A percentile compares a stretch with the other conserved stretches of the same genome.
phyloP scores from a whole-genome alignment of 2,329 filamentous ascomycete species.

The Calonectria leucothoes region DNA sequence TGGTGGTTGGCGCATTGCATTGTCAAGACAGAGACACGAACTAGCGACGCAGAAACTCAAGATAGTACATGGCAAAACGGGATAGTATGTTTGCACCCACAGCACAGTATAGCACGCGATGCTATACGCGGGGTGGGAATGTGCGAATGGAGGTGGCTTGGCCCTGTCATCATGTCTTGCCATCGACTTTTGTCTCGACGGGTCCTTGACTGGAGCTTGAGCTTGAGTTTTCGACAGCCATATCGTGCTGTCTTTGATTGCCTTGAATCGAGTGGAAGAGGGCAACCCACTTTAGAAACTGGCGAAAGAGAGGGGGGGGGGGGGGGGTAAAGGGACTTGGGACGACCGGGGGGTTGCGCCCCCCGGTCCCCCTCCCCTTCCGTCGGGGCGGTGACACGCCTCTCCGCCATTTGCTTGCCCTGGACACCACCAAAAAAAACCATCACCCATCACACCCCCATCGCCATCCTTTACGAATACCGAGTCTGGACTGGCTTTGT shows the following conservation, averaged over 20 bases:
- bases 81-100: neutral
- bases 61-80: neutral
- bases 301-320: neutral
- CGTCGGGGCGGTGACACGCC: constrained; percentile 29
- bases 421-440: constrained; percentile 15
- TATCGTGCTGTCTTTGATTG: constrained; percentile 16
- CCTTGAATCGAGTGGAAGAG: constrained; percentile 4
- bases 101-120: neutral
- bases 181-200: constrained; percentile 4
- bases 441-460: constrained; percentile 29
- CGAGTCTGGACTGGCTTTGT: constrained; percentile 33
- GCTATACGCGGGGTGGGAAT: constrained; percentile 10
- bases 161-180: constrained; percentile 12
- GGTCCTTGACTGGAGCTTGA: neutral
- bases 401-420: constrained; percentile 31
- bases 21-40: neutral
- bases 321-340: neutral
- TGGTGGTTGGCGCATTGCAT: neutral
- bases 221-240: constrained; percentile 11
- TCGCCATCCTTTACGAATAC: constrained; percentile 30
- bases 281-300: constrained; percentile 7
- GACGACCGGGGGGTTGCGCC: too few species aligned
- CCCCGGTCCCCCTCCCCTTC: constrained; percentile 1
- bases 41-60: constrained; percentile 6
- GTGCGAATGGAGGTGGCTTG: constrained; percentile 13